Evolutionary conservation across 495 filamentous ascomycete genomes (phyloP), one percentile per base, ranked within the genome.

Genomic region (Cladorrhinum samala): DNA sequence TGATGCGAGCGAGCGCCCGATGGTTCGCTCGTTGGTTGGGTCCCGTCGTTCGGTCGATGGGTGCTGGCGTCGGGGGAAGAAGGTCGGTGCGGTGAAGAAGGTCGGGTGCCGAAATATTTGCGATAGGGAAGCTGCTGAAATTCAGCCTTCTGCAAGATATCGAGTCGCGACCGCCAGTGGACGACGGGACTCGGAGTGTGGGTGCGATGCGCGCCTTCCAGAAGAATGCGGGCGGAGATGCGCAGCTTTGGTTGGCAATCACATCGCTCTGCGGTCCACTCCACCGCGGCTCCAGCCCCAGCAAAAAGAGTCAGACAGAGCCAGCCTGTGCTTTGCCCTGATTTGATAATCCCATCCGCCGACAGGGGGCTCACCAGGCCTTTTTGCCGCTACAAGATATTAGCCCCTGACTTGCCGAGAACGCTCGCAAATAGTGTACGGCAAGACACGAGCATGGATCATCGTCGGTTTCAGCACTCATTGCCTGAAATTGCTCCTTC

Each of bases 231-330:
- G 23, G 33, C 20, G 48, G n/a, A 52, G 37, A 38, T 46, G 44
- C 33, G 41, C 37, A 14, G 16, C 2, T 37, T 41, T 49, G 52
- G 53, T 41, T 56, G 54, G 48, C 45, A 25, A 49, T 49, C 49
- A 50, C n/a, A n/a, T n/a, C n/a, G n/a, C n/a, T n/a, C n/a, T n/a
- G n/a, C 54, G 14, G 18, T 23, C 24, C 41, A 37, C 43, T 49
- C 54, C 54, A 57, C 54, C 49, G 49, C 47, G 54, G 49, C 54
- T 39, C 43, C 54, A 46, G 45, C 45, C 45, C 45, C 45, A 47
- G 5, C 27, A 33, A 33, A 11, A 44, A 19, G n/a, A n/a, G n/a
- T n/a, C n/a, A n/a, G n/a, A n/a, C n/a, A 40, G 30, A 9, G 43
- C 6, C 18, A 18, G 42, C 33, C 42, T 41, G 47, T 47, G 47